Conservation (phyloP, 257 asterid genomes). For the Solanum appendiculatum region DNA sequence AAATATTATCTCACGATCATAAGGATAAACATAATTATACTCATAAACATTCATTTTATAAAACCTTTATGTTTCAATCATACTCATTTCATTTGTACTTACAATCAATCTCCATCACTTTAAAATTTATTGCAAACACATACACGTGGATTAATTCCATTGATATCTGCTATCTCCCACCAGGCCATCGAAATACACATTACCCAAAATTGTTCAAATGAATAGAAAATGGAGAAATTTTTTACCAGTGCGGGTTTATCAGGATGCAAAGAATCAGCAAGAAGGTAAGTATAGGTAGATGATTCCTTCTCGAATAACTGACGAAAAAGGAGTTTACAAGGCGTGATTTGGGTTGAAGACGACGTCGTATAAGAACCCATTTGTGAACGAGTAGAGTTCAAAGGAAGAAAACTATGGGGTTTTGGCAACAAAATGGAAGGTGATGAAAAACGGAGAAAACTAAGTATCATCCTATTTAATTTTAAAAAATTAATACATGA, state of each 20-base stretch:
- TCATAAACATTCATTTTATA: no score
- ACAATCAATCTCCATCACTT: no score
- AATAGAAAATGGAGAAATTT: no score
- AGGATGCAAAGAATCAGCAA: conserved; percentile 88
- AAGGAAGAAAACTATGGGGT: neutral
- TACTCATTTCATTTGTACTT: no score
- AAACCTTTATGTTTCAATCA: no score
- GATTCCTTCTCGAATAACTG: conserved; percentile 96
- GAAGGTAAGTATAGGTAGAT: conserved; percentile 84
- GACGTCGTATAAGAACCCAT: conserved; percentile 59
- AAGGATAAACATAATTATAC: no score
- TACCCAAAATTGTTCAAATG: neutral
- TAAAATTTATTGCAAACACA: neutral
- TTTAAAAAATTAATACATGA: neutral
- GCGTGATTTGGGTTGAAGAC: conserved; percentile 13
- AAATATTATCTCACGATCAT: no score
- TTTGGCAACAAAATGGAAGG: neutral
- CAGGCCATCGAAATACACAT: neutral
- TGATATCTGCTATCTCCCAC: neutral
- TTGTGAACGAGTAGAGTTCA: conserved; percentile 17
- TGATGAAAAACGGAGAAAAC: neutral
- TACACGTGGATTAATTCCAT: no score
- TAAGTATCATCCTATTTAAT: neutral
- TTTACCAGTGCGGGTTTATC: conserved; percentile 96
- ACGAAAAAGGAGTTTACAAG: conserved; percentile 52